Evolutionary conservation across 2,329 filamentous ascomycete species (phyloP).

Genomic region (Onygenales sp.): DNA sequence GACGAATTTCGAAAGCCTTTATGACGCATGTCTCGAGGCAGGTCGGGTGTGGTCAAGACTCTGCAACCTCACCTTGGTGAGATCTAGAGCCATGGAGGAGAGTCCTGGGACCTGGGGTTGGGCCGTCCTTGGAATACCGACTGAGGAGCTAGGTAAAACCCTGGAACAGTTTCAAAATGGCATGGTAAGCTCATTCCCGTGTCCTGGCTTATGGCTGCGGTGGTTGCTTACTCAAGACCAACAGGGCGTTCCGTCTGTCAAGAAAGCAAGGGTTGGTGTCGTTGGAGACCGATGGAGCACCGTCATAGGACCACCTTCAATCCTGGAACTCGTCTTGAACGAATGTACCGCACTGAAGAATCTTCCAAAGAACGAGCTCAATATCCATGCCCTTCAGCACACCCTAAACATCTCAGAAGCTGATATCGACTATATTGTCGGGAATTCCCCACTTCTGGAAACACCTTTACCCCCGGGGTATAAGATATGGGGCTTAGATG

Average conservation of each 20-base stretch:
- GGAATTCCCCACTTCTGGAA: background rate
- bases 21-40: conserved; percentile 7
- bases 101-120: conserved; percentile 10
- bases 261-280: conserved; percentile 7
- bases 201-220: too few species aligned
- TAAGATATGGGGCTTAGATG: conserved; percentile 3
- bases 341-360: conserved; percentile 5
- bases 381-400: conserved; percentile 8
- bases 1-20: conserved; percentile 6
- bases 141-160: conserved; percentile 7
- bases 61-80: conserved; percentile 7
- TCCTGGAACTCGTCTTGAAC: conserved; percentile 7
- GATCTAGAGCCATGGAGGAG: conserved; percentile 11
- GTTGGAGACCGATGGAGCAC: conserved; percentile 9
- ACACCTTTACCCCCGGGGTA: conserved; percentile 1
- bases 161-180: conserved; percentile 10
- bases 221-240: too few species aligned
- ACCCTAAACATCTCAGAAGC: conserved; percentile 7
- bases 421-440: conserved; percentile 9
- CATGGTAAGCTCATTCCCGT: conserved; percentile 2
- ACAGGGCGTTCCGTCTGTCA: background rate
- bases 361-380: conserved; percentile 8
- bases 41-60: conserved; percentile 6
- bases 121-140: conserved; percentile 8
- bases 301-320: conserved; percentile 8